Evolutionary conservation across 1,284 basidiomycete genomes (phyloP).

Genomic region (Apiotrichum porosum): DNA sequence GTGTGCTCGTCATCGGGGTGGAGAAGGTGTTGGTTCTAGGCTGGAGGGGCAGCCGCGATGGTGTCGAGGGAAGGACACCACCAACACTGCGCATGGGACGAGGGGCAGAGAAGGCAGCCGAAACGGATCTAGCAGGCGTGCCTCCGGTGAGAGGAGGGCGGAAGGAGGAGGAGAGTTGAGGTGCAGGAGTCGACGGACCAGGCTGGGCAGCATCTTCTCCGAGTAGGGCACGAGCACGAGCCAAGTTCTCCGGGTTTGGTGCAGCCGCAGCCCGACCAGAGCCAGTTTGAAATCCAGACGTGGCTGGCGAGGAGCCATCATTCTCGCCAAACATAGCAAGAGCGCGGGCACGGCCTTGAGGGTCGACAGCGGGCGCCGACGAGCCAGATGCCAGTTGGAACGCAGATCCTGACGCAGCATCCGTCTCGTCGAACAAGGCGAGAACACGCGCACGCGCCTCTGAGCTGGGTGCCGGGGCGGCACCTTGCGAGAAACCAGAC

Average conservation of each 20-base stretch:
- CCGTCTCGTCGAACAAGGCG: slow-evolving; percentile 4
- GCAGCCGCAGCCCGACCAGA: neutral
- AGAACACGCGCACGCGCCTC: neutral
- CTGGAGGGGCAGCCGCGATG: slow-evolving; percentile 24
- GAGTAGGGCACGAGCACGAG: neutral
- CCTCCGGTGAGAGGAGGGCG: neutral
- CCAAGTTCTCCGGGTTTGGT: neutral
- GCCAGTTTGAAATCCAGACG: neutral
- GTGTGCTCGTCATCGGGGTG: neutral
- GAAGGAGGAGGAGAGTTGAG: neutral
- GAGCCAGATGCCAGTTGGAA: neutral
- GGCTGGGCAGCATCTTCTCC: slow-evolving; percentile 1
- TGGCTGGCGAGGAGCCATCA: neutral
- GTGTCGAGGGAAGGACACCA: slow-evolving; percentile 4
- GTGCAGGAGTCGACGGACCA: neutral
- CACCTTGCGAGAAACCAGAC: neutral
- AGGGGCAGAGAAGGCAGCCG: slow-evolving; percentile 1
- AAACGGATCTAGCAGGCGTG: neutral
- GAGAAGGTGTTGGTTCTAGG: slow-evolving; percentile 14
- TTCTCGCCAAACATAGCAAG: slow-evolving; percentile 3
- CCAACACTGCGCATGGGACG: neutral
- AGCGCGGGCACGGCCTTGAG: neutral
- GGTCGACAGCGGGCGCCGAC: neutral
- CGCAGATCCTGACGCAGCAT: neutral
- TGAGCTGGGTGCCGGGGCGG: neutral